phyloP scores from a whole-genome alignment of 106 monocot genomes.

The Apostasia shenzhenica region DNA sequence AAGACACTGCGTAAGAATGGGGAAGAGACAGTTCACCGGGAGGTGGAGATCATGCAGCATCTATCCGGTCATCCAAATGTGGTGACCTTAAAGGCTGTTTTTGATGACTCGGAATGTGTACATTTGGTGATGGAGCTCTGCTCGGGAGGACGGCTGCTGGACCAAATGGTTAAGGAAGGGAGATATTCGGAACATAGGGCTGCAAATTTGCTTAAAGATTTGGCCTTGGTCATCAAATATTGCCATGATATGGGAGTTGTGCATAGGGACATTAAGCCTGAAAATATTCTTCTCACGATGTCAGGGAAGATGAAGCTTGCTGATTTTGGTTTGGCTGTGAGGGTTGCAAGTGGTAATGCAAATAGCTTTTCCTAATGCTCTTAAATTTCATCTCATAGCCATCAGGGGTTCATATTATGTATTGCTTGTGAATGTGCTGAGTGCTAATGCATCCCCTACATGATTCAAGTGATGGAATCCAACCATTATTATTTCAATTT shows the following conservation, averaged over 20 bases:
- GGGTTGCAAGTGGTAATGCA: slow-evolving; percentile 65
- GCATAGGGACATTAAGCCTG: slow-evolving; percentile 91
- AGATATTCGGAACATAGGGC: slow-evolving; percentile 59
- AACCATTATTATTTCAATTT: too few species aligned
- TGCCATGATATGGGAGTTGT: slow-evolving; percentile 99
- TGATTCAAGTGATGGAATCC: too few species aligned
- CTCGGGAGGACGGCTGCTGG: slow-evolving; percentile 66
- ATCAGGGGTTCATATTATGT: not conserved
- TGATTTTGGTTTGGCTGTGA: slow-evolving; percentile 83
- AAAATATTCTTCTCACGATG: slow-evolving; percentile 72
- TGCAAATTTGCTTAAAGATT: slow-evolving; percentile 56
- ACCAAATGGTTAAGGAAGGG: slow-evolving; percentile 58
- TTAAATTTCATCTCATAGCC: not conserved
- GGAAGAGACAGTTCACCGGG: slow-evolving; percentile 75
- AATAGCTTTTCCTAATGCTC: not conserved
- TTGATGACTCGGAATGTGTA: slow-evolving; percentile 68
- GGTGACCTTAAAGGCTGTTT: slow-evolving; percentile 66
- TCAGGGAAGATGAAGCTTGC: slow-evolving; percentile 78
- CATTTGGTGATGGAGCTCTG: slow-evolving; percentile 96
- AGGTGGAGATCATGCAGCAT: slow-evolving; percentile 99
- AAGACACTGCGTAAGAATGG: slow-evolving; percentile 77
- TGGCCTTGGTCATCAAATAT: slow-evolving; percentile 74
- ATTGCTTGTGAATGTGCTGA: too few species aligned
- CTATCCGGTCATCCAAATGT: slow-evolving; percentile 86
- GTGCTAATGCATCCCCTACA: too few species aligned